Conservation (phyloP, 441 rosid genomes). For the Gossypium schwendimanii region DNA sequence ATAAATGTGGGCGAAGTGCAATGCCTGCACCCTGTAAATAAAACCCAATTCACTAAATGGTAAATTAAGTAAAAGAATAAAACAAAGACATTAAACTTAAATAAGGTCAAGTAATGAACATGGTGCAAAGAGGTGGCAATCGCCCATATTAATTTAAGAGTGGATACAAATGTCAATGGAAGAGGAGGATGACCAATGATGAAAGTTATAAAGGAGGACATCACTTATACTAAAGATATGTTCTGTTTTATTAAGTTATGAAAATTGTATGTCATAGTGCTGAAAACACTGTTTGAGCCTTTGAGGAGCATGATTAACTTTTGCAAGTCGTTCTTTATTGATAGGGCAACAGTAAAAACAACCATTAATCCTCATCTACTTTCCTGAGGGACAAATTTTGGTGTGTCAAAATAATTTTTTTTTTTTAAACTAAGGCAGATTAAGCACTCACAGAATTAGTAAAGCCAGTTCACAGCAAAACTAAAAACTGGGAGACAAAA, state of each 20-base stretch:
- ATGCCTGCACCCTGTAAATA: conserved; percentile 77
- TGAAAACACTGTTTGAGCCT: neutral
- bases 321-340: neutral
- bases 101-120: neutral
- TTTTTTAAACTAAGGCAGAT: neutral
- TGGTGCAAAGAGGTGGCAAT: neutral
- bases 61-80: neutral
- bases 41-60: neutral
- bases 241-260: neutral
- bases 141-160: neutral
- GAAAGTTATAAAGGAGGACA: neutral
- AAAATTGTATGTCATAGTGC: neutral
- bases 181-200: neutral
- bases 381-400: neutral
- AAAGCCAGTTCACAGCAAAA: neutral
- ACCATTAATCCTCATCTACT: neutral
- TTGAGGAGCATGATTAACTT: neutral
- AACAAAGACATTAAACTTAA: neutral
- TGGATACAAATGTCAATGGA: neutral
- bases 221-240: neutral
- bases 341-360: neutral
- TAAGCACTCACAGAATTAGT: neutral
- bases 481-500: neutral
- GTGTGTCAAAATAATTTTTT: neutral
- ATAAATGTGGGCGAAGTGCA: conserved; percentile 83